These are phyloP conservation scores for Neurospora pannonica DNA, from an alignment of 495 filamentous ascomycete species.

Conservation along the genomic window DNA sequence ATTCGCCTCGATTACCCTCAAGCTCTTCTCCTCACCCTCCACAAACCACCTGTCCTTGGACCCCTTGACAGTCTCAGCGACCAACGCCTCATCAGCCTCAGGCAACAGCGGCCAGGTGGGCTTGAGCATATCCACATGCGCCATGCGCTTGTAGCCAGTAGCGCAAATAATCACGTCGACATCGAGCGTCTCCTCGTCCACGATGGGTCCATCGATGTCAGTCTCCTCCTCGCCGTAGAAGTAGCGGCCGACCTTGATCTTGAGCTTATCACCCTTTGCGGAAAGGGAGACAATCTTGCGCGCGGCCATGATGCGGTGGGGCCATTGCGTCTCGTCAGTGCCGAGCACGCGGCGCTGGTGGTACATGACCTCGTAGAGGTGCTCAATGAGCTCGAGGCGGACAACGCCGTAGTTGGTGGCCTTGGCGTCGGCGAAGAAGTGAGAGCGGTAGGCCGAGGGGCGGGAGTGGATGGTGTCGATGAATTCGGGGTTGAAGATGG, in stretches of 20 bases:
- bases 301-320: conserved; percentile 63
- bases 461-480: conserved; percentile 66
- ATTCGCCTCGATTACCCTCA: conserved; percentile 21
- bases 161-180: conserved; percentile 77
- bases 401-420: conserved; percentile 94
- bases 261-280: conserved; percentile 29
- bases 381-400: conserved; percentile 74
- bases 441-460: conserved; percentile 48
- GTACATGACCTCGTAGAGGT: conserved; percentile 77
- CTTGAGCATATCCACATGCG: conserved; percentile 68
- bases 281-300: conserved; percentile 52
- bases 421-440: conserved; percentile 54
- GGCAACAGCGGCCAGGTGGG: conserved; percentile 55
- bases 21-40: conserved; percentile 11
- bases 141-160: conserved; percentile 74
- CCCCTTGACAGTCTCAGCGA: neutral
- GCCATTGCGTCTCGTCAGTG: conserved; percentile 62
- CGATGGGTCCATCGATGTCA: conserved; percentile 18
- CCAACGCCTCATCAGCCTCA: conserved; percentile 15
- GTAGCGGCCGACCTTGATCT: conserved; percentile 32
- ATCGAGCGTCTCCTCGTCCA: conserved; percentile 48
- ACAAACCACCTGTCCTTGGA: conserved; percentile 22
- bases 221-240: conserved; percentile 23
- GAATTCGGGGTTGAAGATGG: conserved; percentile 82
- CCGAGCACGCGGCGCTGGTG: conserved; percentile 62